Conservation (phyloP, 192 early-diverging fungal genomes). For the Rhizoclosmatium sp. region DNA sequence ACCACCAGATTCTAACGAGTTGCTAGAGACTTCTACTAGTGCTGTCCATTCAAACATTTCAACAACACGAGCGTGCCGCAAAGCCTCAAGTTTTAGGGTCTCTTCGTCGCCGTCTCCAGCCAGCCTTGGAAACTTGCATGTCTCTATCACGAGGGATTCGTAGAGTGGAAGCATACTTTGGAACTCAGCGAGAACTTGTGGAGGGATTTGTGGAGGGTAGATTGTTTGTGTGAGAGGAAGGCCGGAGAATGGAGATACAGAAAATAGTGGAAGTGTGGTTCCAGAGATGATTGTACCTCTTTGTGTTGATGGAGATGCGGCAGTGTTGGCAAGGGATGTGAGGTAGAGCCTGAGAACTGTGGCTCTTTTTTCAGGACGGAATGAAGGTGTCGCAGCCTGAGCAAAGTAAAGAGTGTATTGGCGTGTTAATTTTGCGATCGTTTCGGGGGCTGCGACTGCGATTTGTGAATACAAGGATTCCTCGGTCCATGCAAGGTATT, state of each 20-base stretch:
- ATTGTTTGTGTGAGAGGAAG: conserved; percentile 6
- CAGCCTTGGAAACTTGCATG: conserved; percentile 48
- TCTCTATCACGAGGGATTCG: conserved; percentile 49
- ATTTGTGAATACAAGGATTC: conserved; percentile 5
- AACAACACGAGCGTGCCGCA: conserved; percentile 41
- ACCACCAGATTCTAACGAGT: conserved; percentile 25
- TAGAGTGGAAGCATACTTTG: conserved; percentile 44
- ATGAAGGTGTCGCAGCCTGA: background rate
- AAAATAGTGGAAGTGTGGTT: background rate
- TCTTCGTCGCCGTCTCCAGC: conserved; percentile 42
- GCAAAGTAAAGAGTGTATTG: conserved; percentile 13
- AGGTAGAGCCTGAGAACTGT: conserved; percentile 15
- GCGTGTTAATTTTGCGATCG: background rate
- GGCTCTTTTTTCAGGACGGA: conserved; percentile 18
- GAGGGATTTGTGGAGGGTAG: conserved; percentile 12
- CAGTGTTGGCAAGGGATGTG: conserved; percentile 1
- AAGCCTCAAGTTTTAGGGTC: conserved; percentile 21
- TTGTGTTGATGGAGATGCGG: background rate
- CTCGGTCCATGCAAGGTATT: conserved; percentile 23
- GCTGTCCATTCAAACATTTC: conserved; percentile 57
- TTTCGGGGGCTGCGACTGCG: background rate
- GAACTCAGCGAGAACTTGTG: conserved; percentile 36
- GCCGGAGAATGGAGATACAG: conserved; percentile 15
- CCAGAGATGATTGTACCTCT: background rate
- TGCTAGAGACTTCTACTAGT: conserved; percentile 36